Conservation (phyloP, 805 yeast genomes). For the Kluyveromyces aestuarii region DNA sequence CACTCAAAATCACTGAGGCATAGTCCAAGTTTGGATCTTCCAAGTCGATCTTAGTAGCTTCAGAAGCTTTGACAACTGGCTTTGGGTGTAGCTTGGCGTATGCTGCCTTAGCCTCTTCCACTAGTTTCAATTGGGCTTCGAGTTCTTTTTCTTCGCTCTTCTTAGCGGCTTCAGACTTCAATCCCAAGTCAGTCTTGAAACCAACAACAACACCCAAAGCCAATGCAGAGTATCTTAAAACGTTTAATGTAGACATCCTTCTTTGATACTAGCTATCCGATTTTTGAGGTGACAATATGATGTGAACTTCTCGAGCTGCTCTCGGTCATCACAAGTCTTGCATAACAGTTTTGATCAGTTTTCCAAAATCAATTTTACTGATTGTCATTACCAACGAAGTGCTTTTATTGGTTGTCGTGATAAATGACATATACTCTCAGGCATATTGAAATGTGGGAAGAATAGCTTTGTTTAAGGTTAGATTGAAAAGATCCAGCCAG, state of each 20-base stretch:
- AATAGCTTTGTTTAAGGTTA: background rate
- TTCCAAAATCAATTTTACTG: background rate
- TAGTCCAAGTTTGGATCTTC: constrained; percentile 89
- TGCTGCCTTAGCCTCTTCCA: constrained; percentile 83
- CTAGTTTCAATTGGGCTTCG: constrained; percentile 61
- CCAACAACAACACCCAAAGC: constrained; percentile 88
- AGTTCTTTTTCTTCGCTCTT: constrained; percentile 50
- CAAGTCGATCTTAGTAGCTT: constrained; percentile 50
- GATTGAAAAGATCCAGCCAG: background rate
- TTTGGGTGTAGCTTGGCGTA: constrained; percentile 55
- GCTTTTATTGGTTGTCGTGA: constrained; percentile 1
- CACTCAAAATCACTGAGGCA: constrained; percentile 57
- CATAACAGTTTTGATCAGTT: background rate
- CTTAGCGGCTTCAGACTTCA: constrained; percentile 51
- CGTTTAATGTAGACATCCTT: constrained; percentile 43
- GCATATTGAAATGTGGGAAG: background rate
- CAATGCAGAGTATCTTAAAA: constrained; percentile 86
- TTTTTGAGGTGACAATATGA: too few species aligned
- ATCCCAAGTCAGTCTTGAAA: constrained; percentile 66
- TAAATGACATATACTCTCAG: background rate
- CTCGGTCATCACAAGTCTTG: too few species aligned
- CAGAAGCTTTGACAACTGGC: constrained; percentile 29
- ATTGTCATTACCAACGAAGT: background rate
- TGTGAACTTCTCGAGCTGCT: too few species aligned
- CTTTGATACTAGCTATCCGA: constrained; percentile 1